Base-by-base conservation (phyloP, 1,284 basidiomycete genomes). In the Papiliotrema nemorosa region DNA sequence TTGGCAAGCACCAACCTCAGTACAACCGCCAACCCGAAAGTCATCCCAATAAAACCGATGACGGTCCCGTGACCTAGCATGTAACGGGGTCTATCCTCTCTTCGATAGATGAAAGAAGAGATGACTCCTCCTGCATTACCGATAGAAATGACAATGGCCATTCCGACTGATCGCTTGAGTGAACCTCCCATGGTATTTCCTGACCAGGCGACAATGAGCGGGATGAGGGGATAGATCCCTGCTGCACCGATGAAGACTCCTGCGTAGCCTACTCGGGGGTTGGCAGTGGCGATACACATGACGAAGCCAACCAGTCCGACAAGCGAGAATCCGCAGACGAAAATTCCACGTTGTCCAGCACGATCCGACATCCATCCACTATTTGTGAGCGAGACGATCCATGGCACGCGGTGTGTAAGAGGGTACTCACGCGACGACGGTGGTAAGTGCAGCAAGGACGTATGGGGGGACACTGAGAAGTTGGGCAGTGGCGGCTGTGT, bases 401-500 rank as follows among this genome's bases (percentile, higher is more conserved):
- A n/a, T n/a, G n/a, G n/a, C n/a, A n/a, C n/a, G 4, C 5, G 14
- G 5, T 5, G 6, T 5, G 35, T 20, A 36, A 36, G 31, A 34
- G 31, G 14, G 35, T 20, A 36, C n/a, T 40, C 38, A 20, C 18
- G 47, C 47, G 7, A 9, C 18, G 22, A 49, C 40, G 29, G 47
- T 49, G 20, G 47, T 42, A 18, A 49, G n/a, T 5, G 47, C 47
- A n/a, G 47, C 78, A 31, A 84, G 70, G 27, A 67, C 50, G 56
- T 67, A 66, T 13, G 62, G 63, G n/a, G 64, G 63, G 16, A 66
- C 64, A 18, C 56, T 58, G 59, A 67, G 60, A 29, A 88, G 77
- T 69, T 88, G 87, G 18, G 86, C 86, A 2, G 78, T 77, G 1
- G 85, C 86, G 6, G 86, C 85, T 12, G 73, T 73, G 72, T 79